These are phyloP conservation scores for Neopestalotiopsis rosae DNA, from an alignment of 2,329 filamentous ascomycete species.

Conservation along the genomic window DNA sequence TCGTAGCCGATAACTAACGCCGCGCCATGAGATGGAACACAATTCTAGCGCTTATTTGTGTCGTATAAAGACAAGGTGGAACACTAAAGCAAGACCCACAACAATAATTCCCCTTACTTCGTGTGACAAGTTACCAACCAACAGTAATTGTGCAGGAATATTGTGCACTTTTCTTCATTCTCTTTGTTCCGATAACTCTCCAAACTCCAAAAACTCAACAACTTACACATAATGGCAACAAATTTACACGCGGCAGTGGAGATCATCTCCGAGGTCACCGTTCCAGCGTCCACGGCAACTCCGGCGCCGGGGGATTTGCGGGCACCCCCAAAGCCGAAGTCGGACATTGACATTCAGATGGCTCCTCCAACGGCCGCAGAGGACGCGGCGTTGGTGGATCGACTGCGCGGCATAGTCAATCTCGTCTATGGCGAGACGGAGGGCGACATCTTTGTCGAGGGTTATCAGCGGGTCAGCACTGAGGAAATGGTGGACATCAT, in stretches of 20 bases:
- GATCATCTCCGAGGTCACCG: constrained; percentile 20
- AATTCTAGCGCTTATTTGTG: neutral
- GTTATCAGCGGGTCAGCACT: constrained; percentile 29
- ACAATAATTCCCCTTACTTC: neutral
- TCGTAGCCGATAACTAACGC: neutral
- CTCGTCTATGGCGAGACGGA: constrained; percentile 60
- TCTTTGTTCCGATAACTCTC: no score
- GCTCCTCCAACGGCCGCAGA: constrained; percentile 23
- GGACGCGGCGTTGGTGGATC: constrained; percentile 22
- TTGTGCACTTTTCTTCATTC: no score
- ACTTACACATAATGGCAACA: neutral
- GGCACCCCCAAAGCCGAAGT: neutral
- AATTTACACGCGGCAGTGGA: neutral
- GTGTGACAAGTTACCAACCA: no score
- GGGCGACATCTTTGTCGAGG: constrained; percentile 48
- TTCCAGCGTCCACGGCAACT: constrained; percentile 21
- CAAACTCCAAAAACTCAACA: neutral
- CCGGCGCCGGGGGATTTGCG: constrained; percentile 2
- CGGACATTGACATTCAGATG: constrained; percentile 24
- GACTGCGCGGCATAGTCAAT: constrained; percentile 28
- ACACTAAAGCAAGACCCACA: neutral
- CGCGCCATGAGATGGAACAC: neutral
- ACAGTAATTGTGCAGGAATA: no score
- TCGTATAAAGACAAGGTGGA: neutral
- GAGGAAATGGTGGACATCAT: constrained; percentile 28